Evolutionary conservation across 139 green algal genomes (phyloP).

Genomic region (Pleodorina starrii): DNA sequence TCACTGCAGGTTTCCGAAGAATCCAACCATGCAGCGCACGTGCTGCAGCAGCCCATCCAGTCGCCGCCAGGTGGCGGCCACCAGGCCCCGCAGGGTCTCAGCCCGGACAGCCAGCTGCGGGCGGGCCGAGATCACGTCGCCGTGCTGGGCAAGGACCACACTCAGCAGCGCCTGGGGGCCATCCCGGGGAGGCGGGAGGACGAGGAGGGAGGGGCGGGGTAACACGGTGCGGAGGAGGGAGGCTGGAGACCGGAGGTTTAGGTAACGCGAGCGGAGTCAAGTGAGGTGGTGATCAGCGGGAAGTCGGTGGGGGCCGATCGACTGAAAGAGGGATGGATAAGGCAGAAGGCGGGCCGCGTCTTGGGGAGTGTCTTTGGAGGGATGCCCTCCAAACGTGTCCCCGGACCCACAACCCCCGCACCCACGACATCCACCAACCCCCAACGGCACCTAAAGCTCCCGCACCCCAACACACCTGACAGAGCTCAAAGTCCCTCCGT

Average conservation of each 20-base stretch:
- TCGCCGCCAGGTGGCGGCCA: constrained; percentile 72
- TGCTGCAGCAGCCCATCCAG: constrained; percentile 81
- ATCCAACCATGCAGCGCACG: constrained; percentile 81
- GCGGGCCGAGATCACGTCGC: constrained; percentile 72
- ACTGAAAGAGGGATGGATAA: too few species aligned
- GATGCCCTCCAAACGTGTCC: too few species aligned
- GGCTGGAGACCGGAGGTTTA: too few species aligned
- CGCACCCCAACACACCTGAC: constrained; percentile 61
- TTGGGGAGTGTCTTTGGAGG: too few species aligned
- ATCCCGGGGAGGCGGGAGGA: not conserved
- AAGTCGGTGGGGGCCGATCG: too few species aligned
- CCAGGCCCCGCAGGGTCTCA: constrained; percentile 52
- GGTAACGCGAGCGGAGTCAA: too few species aligned
- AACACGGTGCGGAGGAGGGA: not conserved
- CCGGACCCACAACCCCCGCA: too few species aligned
- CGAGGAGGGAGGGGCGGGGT: not conserved
- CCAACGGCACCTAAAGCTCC: too few species aligned
- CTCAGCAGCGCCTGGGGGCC: constrained; percentile 9
- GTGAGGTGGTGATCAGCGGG: too few species aligned
- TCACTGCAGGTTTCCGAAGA: constrained; percentile 82
- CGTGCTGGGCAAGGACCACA: constrained; percentile 65
- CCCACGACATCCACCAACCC: too few species aligned
- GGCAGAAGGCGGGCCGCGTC: too few species aligned
- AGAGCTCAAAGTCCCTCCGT: constrained; percentile 84
- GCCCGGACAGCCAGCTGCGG: constrained; percentile 58